Percentiles rank a stretch among this genome's conserved stretches.
Evolutionary conservation across 345 rosid genomes (phyloP).

Genomic region (Melaleuca alternifolia): DNA sequence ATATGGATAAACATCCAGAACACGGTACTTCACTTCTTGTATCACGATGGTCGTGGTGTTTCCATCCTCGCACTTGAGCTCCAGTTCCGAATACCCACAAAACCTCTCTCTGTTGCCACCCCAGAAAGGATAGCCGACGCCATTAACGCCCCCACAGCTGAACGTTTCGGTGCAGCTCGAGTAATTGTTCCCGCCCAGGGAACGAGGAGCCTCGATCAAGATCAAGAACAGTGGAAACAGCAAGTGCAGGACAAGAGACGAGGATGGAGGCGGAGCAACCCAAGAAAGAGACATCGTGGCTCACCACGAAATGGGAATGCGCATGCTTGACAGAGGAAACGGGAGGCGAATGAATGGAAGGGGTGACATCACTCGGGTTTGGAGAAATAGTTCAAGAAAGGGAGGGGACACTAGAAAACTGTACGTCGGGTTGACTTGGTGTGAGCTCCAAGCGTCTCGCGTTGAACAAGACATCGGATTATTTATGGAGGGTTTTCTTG

Average conservation of each 20-base stretch:
- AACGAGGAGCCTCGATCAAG: background rate
- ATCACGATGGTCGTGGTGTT: background rate
- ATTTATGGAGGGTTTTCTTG: background rate
- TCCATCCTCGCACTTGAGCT: conserved; percentile 8
- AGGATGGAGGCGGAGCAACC: background rate
- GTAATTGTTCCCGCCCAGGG: background rate
- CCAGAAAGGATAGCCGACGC: conserved; percentile 22
- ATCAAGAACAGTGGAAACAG: background rate
- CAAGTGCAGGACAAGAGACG: background rate
- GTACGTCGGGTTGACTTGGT: background rate
- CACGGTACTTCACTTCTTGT: background rate
- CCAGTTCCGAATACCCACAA: conserved; percentile 19
- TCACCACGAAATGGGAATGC: background rate
- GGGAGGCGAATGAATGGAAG: background rate
- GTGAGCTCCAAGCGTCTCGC: background rate
- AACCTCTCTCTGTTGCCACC: conserved; percentile 1
- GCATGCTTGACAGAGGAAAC: background rate
- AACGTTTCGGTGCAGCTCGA: conserved; percentile 3
- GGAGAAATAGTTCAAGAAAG: background rate
- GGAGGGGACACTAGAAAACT: background rate
- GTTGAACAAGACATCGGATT: background rate
- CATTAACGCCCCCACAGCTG: conserved; percentile 2
- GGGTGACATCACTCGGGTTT: background rate
- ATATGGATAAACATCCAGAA: background rate
- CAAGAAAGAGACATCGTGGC: background rate